phyloP scores from a whole-genome alignment of 2,329 filamentous ascomycete species.

The Alternaria tenuissima region DNA sequence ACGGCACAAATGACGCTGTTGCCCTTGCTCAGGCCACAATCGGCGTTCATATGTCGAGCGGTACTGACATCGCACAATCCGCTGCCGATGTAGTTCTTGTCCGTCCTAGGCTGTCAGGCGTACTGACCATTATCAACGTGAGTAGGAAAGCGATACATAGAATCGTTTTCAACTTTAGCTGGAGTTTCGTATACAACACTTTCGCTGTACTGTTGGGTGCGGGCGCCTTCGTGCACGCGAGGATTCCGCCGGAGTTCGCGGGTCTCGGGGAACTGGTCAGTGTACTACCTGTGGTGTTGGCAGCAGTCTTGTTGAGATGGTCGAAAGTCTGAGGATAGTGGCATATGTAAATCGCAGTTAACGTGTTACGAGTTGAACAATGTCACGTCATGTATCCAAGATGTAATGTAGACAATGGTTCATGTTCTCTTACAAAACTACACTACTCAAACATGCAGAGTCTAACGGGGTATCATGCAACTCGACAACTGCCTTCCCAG shows the following conservation, averaged over 20 bases:
- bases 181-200: slow-evolving; percentile 75
- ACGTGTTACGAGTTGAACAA: neutral
- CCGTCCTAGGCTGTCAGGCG: slow-evolving; percentile 54
- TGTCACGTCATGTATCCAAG: neutral
- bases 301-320: slow-evolving; percentile 60
- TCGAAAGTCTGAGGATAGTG: slow-evolving; percentile 18
- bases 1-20: slow-evolving; percentile 83
- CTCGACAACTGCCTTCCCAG: neutral
- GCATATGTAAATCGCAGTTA: neutral
- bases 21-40: slow-evolving; percentile 75
- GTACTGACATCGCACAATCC: slow-evolving; percentile 67
- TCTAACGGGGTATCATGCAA: slow-evolving; percentile 11
- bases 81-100: slow-evolving; percentile 76
- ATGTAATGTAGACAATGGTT: neutral
- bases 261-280: slow-evolving; percentile 78
- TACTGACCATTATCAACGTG: slow-evolving; percentile 66
- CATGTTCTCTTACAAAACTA: neutral
- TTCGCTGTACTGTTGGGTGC: slow-evolving; percentile 72
- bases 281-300: slow-evolving; percentile 72
- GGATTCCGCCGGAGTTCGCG: slow-evolving; percentile 71
- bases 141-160: slow-evolving; percentile 53
- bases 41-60: slow-evolving; percentile 72
- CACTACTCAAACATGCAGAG: neutral
- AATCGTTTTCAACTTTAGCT: slow-evolving; percentile 72
- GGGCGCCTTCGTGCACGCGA: slow-evolving; percentile 62